Evolutionary conservation across 2,329 filamentous ascomycete genomes (phyloP).

Genomic region (Diaporthe vexans): DNA sequence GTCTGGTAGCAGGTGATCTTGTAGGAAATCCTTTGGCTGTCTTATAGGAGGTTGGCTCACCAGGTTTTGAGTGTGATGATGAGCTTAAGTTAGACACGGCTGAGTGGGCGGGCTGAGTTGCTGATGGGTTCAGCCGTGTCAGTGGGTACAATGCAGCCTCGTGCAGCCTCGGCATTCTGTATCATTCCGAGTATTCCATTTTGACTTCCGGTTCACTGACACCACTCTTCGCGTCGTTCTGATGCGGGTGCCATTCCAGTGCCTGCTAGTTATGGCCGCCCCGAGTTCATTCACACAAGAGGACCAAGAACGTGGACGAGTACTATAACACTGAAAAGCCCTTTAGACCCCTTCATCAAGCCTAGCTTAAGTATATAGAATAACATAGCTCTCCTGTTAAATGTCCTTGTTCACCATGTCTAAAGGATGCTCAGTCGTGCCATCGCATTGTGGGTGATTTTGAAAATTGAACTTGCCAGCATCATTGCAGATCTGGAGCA

Average conservation of each 20-base stretch:
- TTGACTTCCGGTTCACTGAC: neutral
- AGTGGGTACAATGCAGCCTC: neutral
- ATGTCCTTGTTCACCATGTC: neutral
- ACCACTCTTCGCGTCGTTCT: neutral
- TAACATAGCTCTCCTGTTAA: neutral
- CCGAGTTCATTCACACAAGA: neutral
- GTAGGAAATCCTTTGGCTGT: too few relatives aligned
- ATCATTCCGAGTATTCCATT: neutral
- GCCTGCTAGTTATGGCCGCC: too few relatives aligned
- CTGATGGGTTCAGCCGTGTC: neutral
- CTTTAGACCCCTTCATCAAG: neutral
- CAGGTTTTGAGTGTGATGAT: too few relatives aligned
- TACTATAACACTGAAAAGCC: neutral
- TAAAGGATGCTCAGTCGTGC: neutral
- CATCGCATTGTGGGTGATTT: too few relatives aligned
- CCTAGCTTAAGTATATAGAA: too few relatives aligned
- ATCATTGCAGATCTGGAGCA: neutral
- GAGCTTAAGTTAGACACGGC: neutral
- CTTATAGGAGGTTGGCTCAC: too few relatives aligned
- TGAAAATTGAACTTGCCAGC: neutral
- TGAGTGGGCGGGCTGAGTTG: too few relatives aligned
- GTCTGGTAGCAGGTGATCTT: too few relatives aligned
- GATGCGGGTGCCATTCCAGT: too few relatives aligned
- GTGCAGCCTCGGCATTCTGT: neutral
- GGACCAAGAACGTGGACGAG: neutral